Percentiles rank a stretch among this genome's conserved stretches.
Conservation (phyloP, 2,329 filamentous ascomycete species). For the Neofusicoccum parvum region DNA sequence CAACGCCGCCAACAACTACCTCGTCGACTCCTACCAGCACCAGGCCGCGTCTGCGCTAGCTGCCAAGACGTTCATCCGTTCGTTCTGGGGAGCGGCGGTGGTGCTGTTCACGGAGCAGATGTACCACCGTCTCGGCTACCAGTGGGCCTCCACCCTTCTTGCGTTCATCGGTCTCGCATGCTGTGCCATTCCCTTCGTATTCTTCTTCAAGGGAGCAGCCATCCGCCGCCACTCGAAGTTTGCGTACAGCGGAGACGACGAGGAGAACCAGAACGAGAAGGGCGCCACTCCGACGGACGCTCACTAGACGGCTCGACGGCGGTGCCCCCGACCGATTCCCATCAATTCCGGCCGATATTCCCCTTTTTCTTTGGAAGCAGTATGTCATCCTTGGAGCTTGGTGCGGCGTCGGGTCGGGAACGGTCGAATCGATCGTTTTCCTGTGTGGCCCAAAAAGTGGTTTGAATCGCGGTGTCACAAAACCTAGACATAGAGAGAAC, state of each 20-base stretch:
- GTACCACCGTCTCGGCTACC: slow-evolving; percentile 65
- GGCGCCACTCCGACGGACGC: neutral
- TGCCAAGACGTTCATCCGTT: slow-evolving; percentile 78
- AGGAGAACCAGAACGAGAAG: slow-evolving; percentile 42
- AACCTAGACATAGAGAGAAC: neutral
- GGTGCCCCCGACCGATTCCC: neutral
- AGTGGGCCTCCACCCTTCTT: slow-evolving; percentile 74
- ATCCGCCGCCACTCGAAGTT: slow-evolving; percentile 73
- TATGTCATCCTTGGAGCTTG: neutral
- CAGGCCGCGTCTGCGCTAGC: slow-evolving; percentile 81
- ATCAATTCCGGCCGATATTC: no score
- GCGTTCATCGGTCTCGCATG: slow-evolving; percentile 76
- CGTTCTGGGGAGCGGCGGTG: slow-evolving; percentile 76
- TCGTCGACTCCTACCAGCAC: slow-evolving; percentile 68
- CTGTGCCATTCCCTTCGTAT: slow-evolving; percentile 80
- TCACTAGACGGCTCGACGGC: neutral
- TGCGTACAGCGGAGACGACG: slow-evolving; percentile 66
- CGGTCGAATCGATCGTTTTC: neutral
- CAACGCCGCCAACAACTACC: slow-evolving; percentile 61
- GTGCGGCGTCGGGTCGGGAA: neutral
- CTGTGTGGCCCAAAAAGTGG: neutral
- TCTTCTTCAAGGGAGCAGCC: slow-evolving; percentile 73
- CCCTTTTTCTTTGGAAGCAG: no score
- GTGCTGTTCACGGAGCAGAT: slow-evolving; percentile 84
- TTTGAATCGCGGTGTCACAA: neutral